These are phyloP conservation scores for Saraca asoca DNA, from an alignment of 331 rosid species.

Conservation along the genomic window DNA sequence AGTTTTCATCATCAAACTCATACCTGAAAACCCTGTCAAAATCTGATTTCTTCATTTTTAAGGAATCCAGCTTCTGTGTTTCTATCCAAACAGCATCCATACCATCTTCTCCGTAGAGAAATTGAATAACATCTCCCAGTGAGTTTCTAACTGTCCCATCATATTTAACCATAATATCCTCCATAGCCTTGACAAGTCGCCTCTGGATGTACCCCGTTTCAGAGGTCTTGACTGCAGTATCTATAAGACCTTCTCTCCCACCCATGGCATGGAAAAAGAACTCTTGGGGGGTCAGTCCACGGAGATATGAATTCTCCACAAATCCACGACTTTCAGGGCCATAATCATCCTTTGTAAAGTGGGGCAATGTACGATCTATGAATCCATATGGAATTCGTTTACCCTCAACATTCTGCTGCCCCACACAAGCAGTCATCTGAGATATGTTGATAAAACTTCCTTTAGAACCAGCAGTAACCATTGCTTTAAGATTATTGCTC, in stretches of 20 bases:
- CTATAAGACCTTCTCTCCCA: conserved; percentile 99
- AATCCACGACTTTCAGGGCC: conserved; percentile 99
- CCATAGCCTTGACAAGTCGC: conserved; percentile 99
- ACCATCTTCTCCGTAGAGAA: conserved; percentile 98
- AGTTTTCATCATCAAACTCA: conserved; percentile 88
- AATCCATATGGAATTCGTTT: conserved; percentile 98
- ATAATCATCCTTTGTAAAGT: conserved; percentile 90
- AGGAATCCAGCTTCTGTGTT: conserved; percentile 89
- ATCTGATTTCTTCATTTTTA: conserved; percentile 87
- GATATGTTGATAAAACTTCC: conserved; percentile 99
- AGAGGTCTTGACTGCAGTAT: conserved; percentile 96
- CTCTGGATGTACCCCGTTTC: conserved; percentile 98
- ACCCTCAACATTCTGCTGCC: conserved; percentile 99
- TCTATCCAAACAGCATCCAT: conserved; percentile 99
- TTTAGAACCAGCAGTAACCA: conserved; percentile 99
- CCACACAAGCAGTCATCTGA: conserved; percentile 99
- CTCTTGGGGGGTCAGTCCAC: conserved; percentile 98
- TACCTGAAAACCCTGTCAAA: conserved; percentile 81
- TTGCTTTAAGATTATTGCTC: conserved; percentile 96
- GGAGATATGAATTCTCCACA: conserved; percentile 95
- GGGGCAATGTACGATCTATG: conserved; percentile 92
- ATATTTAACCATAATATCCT: conserved; percentile 98
- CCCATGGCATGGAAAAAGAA: conserved; percentile 99
- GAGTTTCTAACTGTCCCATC: conserved; percentile 99
- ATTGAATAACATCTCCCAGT: conserved; percentile 94